Conservation (phyloP, 2,329 filamentous ascomycete genomes). For the Cladorrhinum sp. region DNA sequence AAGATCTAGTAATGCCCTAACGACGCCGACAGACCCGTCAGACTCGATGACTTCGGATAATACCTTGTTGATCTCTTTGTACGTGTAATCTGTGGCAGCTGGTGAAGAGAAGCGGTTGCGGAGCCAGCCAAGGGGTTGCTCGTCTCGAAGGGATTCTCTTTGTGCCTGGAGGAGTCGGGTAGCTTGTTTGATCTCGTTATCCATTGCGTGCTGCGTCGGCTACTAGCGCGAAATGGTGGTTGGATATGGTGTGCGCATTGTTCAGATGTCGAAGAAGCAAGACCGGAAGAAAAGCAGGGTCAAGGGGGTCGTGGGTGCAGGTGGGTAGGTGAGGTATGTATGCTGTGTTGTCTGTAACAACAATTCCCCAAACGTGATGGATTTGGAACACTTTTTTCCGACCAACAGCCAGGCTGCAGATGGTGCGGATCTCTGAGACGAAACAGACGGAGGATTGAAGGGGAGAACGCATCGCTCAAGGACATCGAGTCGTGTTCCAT, state of each 20-base stretch:
- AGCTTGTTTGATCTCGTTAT: slow-evolving; percentile 22
- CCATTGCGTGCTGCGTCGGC: slow-evolving; percentile 20
- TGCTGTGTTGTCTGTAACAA: background rate
- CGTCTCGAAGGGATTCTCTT: slow-evolving; percentile 17
- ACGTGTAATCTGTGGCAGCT: slow-evolving; percentile 21
- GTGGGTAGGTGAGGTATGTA: background rate
- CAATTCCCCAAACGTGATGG: background rate
- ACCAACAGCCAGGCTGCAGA: background rate
- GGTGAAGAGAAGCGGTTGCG: slow-evolving; percentile 21
- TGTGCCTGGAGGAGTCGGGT: slow-evolving; percentile 24
- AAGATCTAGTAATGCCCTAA: slow-evolving; percentile 27
- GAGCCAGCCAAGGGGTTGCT: slow-evolving; percentile 21
- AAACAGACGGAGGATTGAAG: background rate
- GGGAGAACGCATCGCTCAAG: background rate
- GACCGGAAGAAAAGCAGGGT: background rate
- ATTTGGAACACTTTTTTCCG: background rate
- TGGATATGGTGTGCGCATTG: slow-evolving; percentile 1
- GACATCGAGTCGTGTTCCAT: background rate
- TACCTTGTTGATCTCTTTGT: slow-evolving; percentile 28
- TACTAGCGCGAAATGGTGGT: slow-evolving; percentile 1
- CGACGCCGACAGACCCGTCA: slow-evolving; percentile 26
- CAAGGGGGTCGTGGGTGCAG: background rate
- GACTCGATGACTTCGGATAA: slow-evolving; percentile 27
- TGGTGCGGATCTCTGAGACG: background rate
- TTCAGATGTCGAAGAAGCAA: background rate